Base-by-base conservation (phyloP, 2,329 filamentous ascomycete species). In the Pyrenochaeta sp. region DNA sequence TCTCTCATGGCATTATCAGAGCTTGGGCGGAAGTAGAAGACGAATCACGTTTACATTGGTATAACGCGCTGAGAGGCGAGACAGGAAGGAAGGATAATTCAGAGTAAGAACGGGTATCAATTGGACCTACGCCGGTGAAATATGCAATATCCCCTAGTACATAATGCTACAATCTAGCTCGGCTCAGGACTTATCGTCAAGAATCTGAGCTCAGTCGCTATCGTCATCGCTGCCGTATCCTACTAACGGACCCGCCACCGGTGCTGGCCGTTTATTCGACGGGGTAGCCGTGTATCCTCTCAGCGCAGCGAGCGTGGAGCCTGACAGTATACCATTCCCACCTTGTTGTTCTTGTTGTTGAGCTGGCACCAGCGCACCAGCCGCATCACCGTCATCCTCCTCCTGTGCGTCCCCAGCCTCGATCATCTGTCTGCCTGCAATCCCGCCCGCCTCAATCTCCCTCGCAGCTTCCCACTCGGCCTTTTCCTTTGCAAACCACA, bases 151-250 rank as follows among this genome's bases (percentile, higher is more conserved):
- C 9, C 7, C 24, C 12, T 4, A 13, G 8, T 10, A 50, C 50
- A 6, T 28, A 50, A 57, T 49, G 56, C 43, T 44, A 52, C 39
- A 52, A 37, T 30, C 19, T 42, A 8, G 36, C 2, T n/a, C 25
- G 5, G 24, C 24, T 2, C 13, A 15, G 30, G 28, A 30, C 30
- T 47, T 27, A 10, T 32, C 45, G 10, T 13, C 27, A 28, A 1
- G 12, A 34, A 28, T 9, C 28, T 3, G 13, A 32, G 28, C 13
- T 72, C 67, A 79, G 64, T 89, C 86, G 64, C 86, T 90, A 59
- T 97, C 93, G 73, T 93, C 91, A 78, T 96, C 93, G 76, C 92
- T 97, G 54, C 89, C 93, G 72, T 99, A 99, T 27, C 86, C 91
- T 22, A 97, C 95, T 64, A 98, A 80, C 6, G 92, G 91, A 1